phyloP scores from a whole-genome alignment of 2,329 filamentous ascomycete species.

The Alternaria infectoria region DNA sequence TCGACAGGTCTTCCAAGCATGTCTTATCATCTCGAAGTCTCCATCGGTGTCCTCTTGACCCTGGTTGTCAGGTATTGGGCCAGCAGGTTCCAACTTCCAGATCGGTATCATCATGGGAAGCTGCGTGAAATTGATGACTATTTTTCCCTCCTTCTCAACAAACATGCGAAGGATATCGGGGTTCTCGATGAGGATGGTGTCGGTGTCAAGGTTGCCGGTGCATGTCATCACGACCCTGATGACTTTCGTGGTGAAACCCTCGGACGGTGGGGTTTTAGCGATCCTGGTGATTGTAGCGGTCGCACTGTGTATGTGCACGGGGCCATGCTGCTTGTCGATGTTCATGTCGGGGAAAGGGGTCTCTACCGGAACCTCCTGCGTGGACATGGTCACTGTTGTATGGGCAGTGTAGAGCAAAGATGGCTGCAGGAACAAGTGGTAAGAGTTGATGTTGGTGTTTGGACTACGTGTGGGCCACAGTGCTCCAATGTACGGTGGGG shows the following conservation, averaged over 20 bases:
- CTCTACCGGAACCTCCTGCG: background rate
- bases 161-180: background rate
- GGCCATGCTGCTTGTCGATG: background rate
- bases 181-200: background rate
- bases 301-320: background rate
- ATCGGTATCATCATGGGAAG: background rate
- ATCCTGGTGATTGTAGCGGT: background rate
- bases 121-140: background rate
- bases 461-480: rapidly evolving
- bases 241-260: background rate
- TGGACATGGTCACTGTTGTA: background rate
- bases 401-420: background rate
- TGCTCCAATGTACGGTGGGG: background rate
- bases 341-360: background rate
- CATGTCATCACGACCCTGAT: background rate
- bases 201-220: background rate
- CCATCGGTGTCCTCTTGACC: background rate
- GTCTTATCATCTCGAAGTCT: background rate
- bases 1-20: background rate
- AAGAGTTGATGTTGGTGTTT: no score
- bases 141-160: no score
- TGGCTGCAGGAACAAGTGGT: background rate
- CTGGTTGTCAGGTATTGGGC: background rate
- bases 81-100: background rate
- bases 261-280: background rate